Evolutionary conservation across 2,329 filamentous ascomycete species (phyloP), one percentile per base, ranked within the genome.

Genomic region (Ciborinia camelliae): DNA sequence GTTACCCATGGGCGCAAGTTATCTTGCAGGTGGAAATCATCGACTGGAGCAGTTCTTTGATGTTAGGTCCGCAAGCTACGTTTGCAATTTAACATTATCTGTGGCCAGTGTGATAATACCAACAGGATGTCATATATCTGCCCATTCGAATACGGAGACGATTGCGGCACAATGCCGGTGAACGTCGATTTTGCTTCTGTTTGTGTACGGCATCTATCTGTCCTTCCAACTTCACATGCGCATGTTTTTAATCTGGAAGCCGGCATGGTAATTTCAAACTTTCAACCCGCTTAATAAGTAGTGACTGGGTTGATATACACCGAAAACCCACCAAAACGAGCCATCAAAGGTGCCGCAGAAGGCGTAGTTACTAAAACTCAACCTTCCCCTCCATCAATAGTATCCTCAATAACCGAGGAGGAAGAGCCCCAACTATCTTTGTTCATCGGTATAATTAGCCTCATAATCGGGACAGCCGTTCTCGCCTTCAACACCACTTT

Each of bases 81-180:
- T 92, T 5, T 87, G 91, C 10, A 76, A 80, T 20, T 86, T 93
- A 28, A 77, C 92, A 26, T 75, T 88, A n/a, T 82, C 88, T 23
- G 90, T 95, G 43, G 88, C 87, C 57, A 89, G 87, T 71, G 81
- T 96, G 71, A 92, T 96, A 69, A 91, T 96, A n/a, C 92, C 92
- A 0, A 95, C 91, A 10, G 91, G 93, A 2, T 96, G 94, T 74
- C 82, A 89, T 68, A 79, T 45, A 80, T 41, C 85, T 78, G 60
- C 10, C 7, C 64, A 18, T 15, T 51, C 18, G 14, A 54, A 18
- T 30, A 35, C 26, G 3, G 54, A 14, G 52, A 59, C 10, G 4
- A 57, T 64, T 28, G 28, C 54, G n/a, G 58, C 20, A 5, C 37
- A 15, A 20, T 43, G 26, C 3, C 48, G 28, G n/a, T 51, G 61